These are phyloP conservation scores for Apiospora saccharicola DNA, from an alignment of 2,329 filamentous ascomycete genomes.

Conservation along the genomic window DNA sequence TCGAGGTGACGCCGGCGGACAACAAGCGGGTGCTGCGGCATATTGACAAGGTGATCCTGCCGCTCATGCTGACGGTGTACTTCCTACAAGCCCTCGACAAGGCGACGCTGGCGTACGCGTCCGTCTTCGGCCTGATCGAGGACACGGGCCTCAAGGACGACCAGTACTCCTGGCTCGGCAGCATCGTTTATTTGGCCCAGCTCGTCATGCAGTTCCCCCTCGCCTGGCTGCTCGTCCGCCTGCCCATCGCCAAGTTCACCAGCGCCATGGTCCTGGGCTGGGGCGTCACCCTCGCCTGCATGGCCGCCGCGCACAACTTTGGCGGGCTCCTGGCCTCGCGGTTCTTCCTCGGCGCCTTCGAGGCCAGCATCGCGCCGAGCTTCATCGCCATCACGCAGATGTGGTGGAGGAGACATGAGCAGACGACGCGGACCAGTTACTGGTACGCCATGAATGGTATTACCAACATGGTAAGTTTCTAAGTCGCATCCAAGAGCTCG, in stretches of 20 bases:
- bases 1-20: slow-evolving; percentile 59
- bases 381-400: slow-evolving; percentile 66
- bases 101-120: slow-evolving; percentile 65
- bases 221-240: slow-evolving; percentile 63
- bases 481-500: neutral
- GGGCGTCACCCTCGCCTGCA: slow-evolving; percentile 58
- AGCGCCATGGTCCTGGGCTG: slow-evolving; percentile 59
- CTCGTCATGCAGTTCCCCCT: slow-evolving; percentile 60
- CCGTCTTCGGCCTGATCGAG: slow-evolving; percentile 68
- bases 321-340: slow-evolving; percentile 56
- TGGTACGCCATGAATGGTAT: slow-evolving; percentile 70
- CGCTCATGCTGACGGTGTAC: slow-evolving; percentile 35
- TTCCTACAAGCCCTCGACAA: slow-evolving; percentile 60
- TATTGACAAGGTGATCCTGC: slow-evolving; percentile 59
- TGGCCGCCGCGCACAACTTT: slow-evolving; percentile 61
- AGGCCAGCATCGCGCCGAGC: slow-evolving; percentile 56
- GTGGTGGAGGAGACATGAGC: slow-evolving; percentile 68
- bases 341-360: slow-evolving; percentile 65
- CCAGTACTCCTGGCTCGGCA: slow-evolving; percentile 51
- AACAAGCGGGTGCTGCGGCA: slow-evolving; percentile 58
- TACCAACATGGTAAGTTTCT: slow-evolving; percentile 55
- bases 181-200: slow-evolving; percentile 61
- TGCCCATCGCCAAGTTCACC: slow-evolving; percentile 67
- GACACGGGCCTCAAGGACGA: slow-evolving; percentile 63
- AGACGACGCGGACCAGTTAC: slow-evolving; percentile 61